phyloP scores from a whole-genome alignment of 164 flowering plant species.

The Santalum album region DNA sequence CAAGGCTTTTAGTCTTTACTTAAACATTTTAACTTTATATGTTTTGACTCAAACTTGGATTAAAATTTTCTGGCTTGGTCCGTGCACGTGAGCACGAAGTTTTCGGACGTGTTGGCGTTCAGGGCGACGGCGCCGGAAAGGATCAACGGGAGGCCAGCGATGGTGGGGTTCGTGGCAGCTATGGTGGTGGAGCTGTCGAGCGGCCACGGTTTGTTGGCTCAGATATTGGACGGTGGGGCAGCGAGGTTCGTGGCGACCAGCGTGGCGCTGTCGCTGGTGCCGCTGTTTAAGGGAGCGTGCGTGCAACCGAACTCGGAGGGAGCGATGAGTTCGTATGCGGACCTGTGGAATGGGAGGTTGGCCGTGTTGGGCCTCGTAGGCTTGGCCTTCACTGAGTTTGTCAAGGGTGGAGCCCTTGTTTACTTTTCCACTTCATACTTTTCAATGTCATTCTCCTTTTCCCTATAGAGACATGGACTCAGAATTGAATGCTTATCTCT shows the following conservation, averaged over 20 bases:
- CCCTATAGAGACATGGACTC: too few relatives aligned
- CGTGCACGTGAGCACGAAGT: slow-evolving; percentile 47
- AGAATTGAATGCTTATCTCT: too few relatives aligned
- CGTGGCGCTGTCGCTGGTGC: slow-evolving; percentile 50
- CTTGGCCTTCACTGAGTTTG: slow-evolving; percentile 70
- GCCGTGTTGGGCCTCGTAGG: slow-evolving; percentile 90
- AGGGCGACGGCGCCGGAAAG: slow-evolving; percentile 86
- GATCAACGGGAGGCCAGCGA: slow-evolving; percentile 84
- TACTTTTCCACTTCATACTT: slow-evolving; percentile 22
- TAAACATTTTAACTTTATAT: too few relatives aligned
- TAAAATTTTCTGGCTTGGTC: too few relatives aligned
- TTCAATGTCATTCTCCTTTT: too few relatives aligned
- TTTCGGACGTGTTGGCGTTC: slow-evolving; percentile 59
- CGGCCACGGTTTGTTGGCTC: slow-evolving; percentile 50
- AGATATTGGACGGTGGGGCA: slow-evolving; percentile 66
- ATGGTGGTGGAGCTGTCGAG: slow-evolving; percentile 53
- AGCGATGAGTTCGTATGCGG: slow-evolving; percentile 70
- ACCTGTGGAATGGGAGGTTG: slow-evolving; percentile 76
- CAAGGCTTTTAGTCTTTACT: too few relatives aligned
- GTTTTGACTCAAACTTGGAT: too few relatives aligned
- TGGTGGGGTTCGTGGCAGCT: slow-evolving; percentile 83
- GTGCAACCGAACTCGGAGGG: slow-evolving; percentile 50
- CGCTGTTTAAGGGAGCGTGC: slow-evolving; percentile 54
- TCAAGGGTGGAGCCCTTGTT: slow-evolving; percentile 68
- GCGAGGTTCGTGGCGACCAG: slow-evolving; percentile 58